These are phyloP conservation scores for Aspergillus ostianus DNA, from an alignment of 495 filamentous ascomycete genomes.

Conservation along the genomic window DNA sequence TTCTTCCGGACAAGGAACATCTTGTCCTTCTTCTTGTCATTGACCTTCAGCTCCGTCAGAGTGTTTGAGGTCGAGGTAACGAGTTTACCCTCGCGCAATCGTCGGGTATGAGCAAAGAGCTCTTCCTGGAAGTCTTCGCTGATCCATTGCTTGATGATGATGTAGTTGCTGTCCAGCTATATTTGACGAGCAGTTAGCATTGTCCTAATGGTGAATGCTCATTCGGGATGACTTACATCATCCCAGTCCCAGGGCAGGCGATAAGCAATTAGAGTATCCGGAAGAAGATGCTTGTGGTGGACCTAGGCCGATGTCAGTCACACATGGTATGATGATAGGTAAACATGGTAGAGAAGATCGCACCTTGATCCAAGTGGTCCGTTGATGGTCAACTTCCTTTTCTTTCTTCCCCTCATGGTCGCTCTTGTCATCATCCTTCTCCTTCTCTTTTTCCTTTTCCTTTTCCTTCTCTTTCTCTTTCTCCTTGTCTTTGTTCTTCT, in stretches of 20 bases:
- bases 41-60: conserved; percentile 48
- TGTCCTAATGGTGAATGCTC: background rate
- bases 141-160: conserved; percentile 77
- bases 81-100: conserved; percentile 54
- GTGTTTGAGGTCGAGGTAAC: conserved; percentile 44
- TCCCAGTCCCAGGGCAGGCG: conserved; percentile 52
- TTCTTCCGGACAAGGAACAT: conserved; percentile 66
- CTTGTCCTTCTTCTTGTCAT: conserved; percentile 52
- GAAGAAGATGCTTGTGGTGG: conserved; percentile 49
- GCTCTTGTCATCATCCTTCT: conserved; percentile 41
- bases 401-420: conserved; percentile 40
- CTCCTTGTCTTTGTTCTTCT: conserved; percentile 45
- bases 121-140: conserved; percentile 68
- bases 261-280: conserved; percentile 47
- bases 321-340: background rate
- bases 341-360: background rate
- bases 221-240: conserved; percentile 31
- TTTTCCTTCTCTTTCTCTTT: conserved; percentile 48
- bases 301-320: conserved; percentile 27
- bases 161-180: conserved; percentile 61
- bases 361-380: conserved; percentile 52
- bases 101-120: conserved; percentile 69
- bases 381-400: conserved; percentile 34
- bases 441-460: conserved; percentile 38
- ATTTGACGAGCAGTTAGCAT: conserved; percentile 7